A percentile compares a stretch with the other conserved stretches of the same genome.
phyloP scores from a whole-genome alignment of 2,329 filamentous ascomycete genomes.

The Penicillium sp. region DNA sequence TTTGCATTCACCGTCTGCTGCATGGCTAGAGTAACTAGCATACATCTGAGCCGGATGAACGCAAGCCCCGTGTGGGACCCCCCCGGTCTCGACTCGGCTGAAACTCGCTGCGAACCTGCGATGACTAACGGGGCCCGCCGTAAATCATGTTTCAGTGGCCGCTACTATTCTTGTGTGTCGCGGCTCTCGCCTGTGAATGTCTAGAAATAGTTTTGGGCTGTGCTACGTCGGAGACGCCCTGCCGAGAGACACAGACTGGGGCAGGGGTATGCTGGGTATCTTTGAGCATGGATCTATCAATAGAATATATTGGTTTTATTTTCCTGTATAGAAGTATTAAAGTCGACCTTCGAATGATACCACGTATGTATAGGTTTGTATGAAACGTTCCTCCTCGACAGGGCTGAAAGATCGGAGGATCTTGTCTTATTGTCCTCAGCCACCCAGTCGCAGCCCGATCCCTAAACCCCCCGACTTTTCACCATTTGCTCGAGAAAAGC shows the following conservation, averaged over 20 bases:
- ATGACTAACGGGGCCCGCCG: slow-evolving; percentile 11
- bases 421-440: slow-evolving; percentile 21
- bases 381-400: slow-evolving; percentile 13
- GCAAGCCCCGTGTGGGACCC: neutral
- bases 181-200: neutral
- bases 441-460: slow-evolving; percentile 22
- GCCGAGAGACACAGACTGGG: slow-evolving; percentile 1
- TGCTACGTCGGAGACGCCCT: slow-evolving; percentile 10
- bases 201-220: slow-evolving; percentile 10
- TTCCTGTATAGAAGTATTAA: neutral
- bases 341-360: neutral
- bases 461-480: slow-evolving; percentile 40
- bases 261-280: neutral
- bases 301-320: neutral
- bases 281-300: neutral
- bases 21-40: too few relatives aligned
- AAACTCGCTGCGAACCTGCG: neutral
- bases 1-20: neutral
- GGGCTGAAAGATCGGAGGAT: slow-evolving; percentile 28
- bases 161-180: slow-evolving; percentile 22
- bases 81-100: slow-evolving; percentile 2
- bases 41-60: neutral
- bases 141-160: slow-evolving; percentile 9
- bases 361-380: neutral
- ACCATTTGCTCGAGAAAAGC: slow-evolving; percentile 33